Conservation (phyloP, 352 stramenopile genomes). For the Globisporangium emineosum region DNA sequence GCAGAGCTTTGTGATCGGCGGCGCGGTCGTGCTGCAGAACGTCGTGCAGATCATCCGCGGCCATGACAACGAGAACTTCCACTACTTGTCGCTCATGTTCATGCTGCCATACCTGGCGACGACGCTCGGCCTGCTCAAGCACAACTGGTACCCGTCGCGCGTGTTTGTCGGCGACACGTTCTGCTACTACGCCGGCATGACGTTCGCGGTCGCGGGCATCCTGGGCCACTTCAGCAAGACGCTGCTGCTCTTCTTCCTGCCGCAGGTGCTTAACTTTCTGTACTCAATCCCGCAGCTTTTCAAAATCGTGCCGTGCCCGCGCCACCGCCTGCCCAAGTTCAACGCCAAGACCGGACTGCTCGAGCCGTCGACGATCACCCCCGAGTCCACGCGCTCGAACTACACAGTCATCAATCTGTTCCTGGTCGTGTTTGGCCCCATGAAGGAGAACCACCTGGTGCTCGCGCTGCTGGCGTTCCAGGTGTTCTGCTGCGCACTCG, state of each 20-base stretch:
- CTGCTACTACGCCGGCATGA: slow-evolving; percentile 99
- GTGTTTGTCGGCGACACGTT: slow-evolving; percentile 99
- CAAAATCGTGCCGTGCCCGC: slow-evolving; percentile 96
- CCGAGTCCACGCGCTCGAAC: slow-evolving; percentile 78
- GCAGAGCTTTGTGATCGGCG: slow-evolving; percentile 92
- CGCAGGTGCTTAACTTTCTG: slow-evolving; percentile 99
- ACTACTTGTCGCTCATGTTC: slow-evolving; percentile 96
- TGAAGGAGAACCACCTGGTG: slow-evolving; percentile 75
- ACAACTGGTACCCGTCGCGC: slow-evolving; percentile 97
- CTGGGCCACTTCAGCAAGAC: slow-evolving; percentile 99
- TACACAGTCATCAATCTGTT: slow-evolving; percentile 89
- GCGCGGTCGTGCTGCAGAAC: slow-evolving; percentile 94
- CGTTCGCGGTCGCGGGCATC: slow-evolving; percentile 95
- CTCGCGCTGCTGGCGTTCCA: slow-evolving; percentile 74
- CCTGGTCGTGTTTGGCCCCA: slow-evolving; percentile 80
- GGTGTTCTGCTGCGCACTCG: slow-evolving; percentile 58
- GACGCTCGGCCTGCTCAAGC: slow-evolving; percentile 92
- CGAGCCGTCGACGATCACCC: slow-evolving; percentile 91
- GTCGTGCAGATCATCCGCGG: slow-evolving; percentile 90
- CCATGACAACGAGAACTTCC: slow-evolving; percentile 84
- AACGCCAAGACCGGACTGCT: slow-evolving; percentile 91
- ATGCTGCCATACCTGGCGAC: slow-evolving; percentile 95
- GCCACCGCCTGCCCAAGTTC: slow-evolving; percentile 96
- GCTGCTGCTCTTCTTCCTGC: slow-evolving; percentile 97
- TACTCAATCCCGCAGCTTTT: slow-evolving; percentile 98